Evolutionary conservation across 208 protist genomes (phyloP), one percentile per base, ranked within the genome.

Genomic region (Jaenimonas drosophilae): DNA sequence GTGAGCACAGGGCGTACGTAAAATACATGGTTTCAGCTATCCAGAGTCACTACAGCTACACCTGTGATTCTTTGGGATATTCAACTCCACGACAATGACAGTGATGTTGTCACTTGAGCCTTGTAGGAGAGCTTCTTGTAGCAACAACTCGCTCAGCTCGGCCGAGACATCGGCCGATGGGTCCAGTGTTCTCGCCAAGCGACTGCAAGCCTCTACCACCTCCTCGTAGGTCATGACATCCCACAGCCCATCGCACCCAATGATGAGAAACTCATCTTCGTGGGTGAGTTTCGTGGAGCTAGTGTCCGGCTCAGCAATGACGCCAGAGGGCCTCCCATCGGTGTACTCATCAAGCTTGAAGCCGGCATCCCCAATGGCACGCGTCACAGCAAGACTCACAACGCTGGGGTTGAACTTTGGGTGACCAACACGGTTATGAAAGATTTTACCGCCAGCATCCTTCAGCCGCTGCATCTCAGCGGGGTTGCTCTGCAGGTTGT

Each of bases 101-200:
- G 80, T 91, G 23, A 94, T 63, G 54, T 94, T 94, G 45, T 94
- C 80, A 0, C 68, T 81, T 27, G 64, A 76, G 20, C 85, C 85
- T 11, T 68, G 68, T 25, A 46, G 32, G 21, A 94, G 62, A 3
- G 80, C 81, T 43, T 75, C 72, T 20, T 76, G 34, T 7, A 84
- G 68, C 14, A 91, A 62, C 32, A 65, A 65, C 57, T 89, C 73
- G 0, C 76, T 70, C 28, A 89, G 37, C 16, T 17, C n/a, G 11
- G 16, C 37, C 16, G 23, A 20, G 9, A 42, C 37, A 11, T 6
- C 37, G 11, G 14, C 37, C 37, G 16, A 42, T 7, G 14, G 16
- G 7, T 21, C 37, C 9, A 7, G n/a, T 11, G 37, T 42, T 11
- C 37, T 17, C 37, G 52, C 31, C 30, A 47, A 55, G 46, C 9